These are phyloP conservation scores for Kwoniella pini DNA, from an alignment of 768 basidiomycete species.

Conservation along the genomic window DNA sequence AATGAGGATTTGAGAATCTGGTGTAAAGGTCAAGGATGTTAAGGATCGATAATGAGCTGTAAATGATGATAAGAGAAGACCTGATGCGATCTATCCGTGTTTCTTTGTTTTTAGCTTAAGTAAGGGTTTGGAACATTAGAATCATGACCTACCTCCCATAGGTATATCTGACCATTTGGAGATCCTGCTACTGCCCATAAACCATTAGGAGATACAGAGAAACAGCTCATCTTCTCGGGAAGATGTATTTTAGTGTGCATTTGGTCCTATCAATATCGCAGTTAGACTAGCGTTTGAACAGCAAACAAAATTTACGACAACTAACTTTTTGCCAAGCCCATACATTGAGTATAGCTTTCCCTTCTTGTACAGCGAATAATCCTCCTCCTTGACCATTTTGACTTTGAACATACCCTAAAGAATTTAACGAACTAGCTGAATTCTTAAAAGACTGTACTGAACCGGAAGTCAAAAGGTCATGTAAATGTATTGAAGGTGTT, in stretches of 20 bases:
- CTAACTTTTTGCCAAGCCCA: slow-evolving; percentile 91
- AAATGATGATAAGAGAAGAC: slow-evolving; percentile 86
- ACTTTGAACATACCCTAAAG: slow-evolving; percentile 69
- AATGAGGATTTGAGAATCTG: slow-evolving; percentile 74
- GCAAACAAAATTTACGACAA: neutral
- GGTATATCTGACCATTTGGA: slow-evolving; percentile 79
- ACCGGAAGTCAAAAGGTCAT: slow-evolving; percentile 66
- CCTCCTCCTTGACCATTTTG: slow-evolving; percentile 75
- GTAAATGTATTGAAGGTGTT: slow-evolving; percentile 63
- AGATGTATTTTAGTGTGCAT: slow-evolving; percentile 78
- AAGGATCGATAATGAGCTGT: slow-evolving; percentile 94
- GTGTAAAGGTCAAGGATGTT: slow-evolving; percentile 77
- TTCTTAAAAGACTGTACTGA: slow-evolving; percentile 74
- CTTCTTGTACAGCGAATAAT: slow-evolving; percentile 78
- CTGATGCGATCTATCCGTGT: slow-evolving; percentile 72
- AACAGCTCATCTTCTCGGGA: slow-evolving; percentile 82
- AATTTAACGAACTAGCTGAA: slow-evolving; percentile 66
- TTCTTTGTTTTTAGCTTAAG: no score
- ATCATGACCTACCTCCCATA: slow-evolving; percentile 81
- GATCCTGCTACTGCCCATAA: slow-evolving; percentile 85
- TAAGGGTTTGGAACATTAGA: neutral
- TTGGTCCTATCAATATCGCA: slow-evolving; percentile 70
- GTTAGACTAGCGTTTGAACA: no score
- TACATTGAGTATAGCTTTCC: slow-evolving; percentile 83
- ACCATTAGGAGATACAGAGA: slow-evolving; percentile 72